phyloP scores from a whole-genome alignment of 2,329 filamentous ascomycete species.

The Corinectria fuckeliana region DNA sequence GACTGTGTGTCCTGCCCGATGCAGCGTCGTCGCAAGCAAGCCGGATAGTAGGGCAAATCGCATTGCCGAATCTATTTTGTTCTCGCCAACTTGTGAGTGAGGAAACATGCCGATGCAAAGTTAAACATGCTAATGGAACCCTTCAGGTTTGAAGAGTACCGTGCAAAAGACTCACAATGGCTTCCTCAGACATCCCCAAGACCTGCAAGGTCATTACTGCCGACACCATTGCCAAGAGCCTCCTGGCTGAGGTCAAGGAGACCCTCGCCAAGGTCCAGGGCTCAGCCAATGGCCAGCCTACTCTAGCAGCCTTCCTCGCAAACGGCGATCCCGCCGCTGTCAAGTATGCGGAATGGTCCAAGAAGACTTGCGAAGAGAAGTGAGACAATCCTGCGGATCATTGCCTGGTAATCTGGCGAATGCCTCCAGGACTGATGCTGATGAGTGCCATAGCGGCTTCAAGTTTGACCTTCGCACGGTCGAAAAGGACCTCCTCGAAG shows the following conservation, averaged over 20 bases:
- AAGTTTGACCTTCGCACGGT: constrained; percentile 84
- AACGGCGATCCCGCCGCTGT: constrained; percentile 89
- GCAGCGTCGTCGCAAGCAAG: constrained; percentile 19
- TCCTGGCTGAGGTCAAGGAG: constrained; percentile 79
- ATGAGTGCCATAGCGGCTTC: constrained; percentile 71
- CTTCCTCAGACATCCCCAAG: constrained; percentile 55
- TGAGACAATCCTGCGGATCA: constrained; percentile 57
- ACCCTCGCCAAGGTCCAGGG: constrained; percentile 75
- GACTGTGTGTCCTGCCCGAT: background rate
- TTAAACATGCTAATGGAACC: constrained; percentile 15
- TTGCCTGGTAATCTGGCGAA: constrained; percentile 28
- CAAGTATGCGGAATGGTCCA: constrained; percentile 96
- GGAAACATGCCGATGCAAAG: constrained; percentile 10
- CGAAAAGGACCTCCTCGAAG: constrained; percentile 87
- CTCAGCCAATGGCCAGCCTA: constrained; percentile 63
- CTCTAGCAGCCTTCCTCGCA: constrained; percentile 88
- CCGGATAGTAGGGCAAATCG: constrained; percentile 27
- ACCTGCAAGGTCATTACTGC: constrained; percentile 95
- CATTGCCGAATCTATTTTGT: constrained; percentile 12
- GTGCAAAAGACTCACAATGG: constrained; percentile 34
- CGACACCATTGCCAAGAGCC: constrained; percentile 81
- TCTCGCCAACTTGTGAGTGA: constrained; percentile 21
- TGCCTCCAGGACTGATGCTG: constrained; percentile 28
- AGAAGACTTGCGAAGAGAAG: constrained; percentile 96
- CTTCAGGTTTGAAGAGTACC: constrained; percentile 15